Conservation (phyloP, 495 filamentous ascomycete genomes). For the Tuber magnatum region DNA sequence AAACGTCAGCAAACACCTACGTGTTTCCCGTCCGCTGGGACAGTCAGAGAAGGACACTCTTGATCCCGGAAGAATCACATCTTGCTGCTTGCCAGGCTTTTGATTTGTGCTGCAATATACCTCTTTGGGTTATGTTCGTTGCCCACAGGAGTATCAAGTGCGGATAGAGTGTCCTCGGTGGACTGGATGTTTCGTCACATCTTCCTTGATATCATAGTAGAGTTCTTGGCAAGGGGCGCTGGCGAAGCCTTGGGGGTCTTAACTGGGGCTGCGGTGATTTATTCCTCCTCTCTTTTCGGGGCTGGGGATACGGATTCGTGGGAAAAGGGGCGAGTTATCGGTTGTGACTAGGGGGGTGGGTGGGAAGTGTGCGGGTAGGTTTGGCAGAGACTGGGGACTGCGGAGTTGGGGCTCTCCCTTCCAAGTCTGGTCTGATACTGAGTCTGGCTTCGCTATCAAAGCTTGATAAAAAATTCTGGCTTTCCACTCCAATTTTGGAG, state of each 20-base stretch:
- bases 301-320: not conserved
- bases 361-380: not conserved
- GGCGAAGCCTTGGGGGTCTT: not conserved
- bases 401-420: not conserved
- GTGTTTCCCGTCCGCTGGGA: slow-evolving; percentile 22
- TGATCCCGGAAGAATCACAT: slow-evolving; percentile 17
- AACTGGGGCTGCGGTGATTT: not conserved
- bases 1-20: slow-evolving; percentile 26
- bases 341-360: not conserved
- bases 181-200: not conserved
- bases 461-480: not conserved
- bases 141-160: not conserved
- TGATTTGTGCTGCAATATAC: slow-evolving; percentile 1
- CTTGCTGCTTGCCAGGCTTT: slow-evolving; percentile 16
- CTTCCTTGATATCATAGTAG: not conserved
- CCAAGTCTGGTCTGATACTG: not conserved
- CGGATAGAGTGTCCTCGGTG: not conserved
- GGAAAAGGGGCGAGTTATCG: not conserved
- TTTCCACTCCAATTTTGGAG: not conserved
- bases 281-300: not conserved
- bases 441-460: not conserved
- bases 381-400: no score
- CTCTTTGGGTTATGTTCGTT: not conserved
- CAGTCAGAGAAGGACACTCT: slow-evolving; percentile 9
- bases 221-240: not conserved